A percentile compares a stretch with the other conserved stretches of the same genome.
Evolutionary conservation across 441 rosid species (phyloP).

Genomic region (California macrophylla): DNA sequence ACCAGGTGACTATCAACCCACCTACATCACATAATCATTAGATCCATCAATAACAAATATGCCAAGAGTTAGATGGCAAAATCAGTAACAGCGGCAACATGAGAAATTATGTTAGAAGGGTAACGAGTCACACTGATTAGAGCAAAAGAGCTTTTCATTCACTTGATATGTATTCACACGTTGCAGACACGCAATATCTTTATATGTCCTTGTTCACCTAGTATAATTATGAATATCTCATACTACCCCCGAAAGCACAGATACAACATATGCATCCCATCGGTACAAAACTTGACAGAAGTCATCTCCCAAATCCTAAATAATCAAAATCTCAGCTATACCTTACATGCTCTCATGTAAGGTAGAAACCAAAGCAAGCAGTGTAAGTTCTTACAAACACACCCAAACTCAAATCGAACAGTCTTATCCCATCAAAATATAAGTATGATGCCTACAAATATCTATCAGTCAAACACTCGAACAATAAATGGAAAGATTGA

Average conservation of each 20-base stretch:
- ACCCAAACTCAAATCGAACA: background rate
- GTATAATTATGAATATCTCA: background rate
- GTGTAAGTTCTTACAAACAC: background rate
- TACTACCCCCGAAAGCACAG: background rate
- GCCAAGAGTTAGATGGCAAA: background rate
- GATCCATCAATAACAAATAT: background rate
- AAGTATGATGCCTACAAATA: background rate
- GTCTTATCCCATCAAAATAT: background rate
- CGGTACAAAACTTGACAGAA: background rate
- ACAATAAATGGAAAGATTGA: background rate
- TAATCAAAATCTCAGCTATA: background rate
- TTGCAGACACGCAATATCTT: background rate
- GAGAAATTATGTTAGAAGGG: background rate
- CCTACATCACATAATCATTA: slow-evolving; percentile 28
- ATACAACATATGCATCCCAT: background rate
- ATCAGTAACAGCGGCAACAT: background rate
- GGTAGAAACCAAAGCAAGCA: background rate
- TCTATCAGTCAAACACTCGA: background rate
- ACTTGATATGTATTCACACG: background rate
- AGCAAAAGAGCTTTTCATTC: background rate
- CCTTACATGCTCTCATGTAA: background rate
- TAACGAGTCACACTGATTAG: background rate
- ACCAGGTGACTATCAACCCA: slow-evolving; percentile 94
- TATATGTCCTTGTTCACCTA: background rate
- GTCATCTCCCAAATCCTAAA: background rate